Percentiles rank a stretch among this genome's conserved stretches.
These are phyloP conservation scores for Xylaria digitata DNA, from an alignment of 2,329 filamentous ascomycete genomes.

Conservation along the genomic window DNA sequence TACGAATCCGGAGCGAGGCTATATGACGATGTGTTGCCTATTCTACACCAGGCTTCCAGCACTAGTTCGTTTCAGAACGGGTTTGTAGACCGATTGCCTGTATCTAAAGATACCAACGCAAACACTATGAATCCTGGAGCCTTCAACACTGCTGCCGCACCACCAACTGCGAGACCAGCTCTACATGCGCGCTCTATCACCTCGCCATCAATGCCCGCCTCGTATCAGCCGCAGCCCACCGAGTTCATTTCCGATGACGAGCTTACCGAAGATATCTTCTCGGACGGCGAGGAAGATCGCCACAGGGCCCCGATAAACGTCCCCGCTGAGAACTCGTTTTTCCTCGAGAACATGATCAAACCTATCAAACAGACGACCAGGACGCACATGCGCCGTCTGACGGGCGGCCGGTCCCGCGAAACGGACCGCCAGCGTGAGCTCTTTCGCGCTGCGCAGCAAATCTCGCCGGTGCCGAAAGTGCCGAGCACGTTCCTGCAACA, in stretches of 20 bases:
- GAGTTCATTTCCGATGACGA: conserved; percentile 83
- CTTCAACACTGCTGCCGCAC: conserved; percentile 55
- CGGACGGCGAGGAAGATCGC: conserved; percentile 76
- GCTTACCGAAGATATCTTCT: conserved; percentile 76
- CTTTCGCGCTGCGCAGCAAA: conserved; percentile 50
- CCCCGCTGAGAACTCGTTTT: conserved; percentile 61
- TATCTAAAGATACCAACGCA: conserved; percentile 68
- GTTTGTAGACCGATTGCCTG: conserved; percentile 78
- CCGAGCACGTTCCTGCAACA: conserved; percentile 50
- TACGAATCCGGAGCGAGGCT: conserved; percentile 82
- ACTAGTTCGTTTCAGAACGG: conserved; percentile 88
- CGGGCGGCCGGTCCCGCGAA: conserved; percentile 63
- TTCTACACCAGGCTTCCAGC: conserved; percentile 85
- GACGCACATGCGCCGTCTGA: conserved; percentile 70
- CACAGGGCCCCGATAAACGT: conserved; percentile 9
- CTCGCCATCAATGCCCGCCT: conserved; percentile 73
- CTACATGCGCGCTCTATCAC: conserved; percentile 87
- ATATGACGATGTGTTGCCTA: conserved; percentile 92
- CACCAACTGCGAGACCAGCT: conserved; percentile 66
- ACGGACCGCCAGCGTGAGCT: conserved; percentile 53
- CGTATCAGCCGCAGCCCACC: conserved; percentile 65
- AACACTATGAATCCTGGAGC: conserved; percentile 73
- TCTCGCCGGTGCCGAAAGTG: conserved; percentile 58
- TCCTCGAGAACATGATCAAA: conserved; percentile 70
- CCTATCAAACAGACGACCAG: conserved; percentile 68